Evolutionary conservation across 2,329 filamentous ascomycete species (phyloP).

Genomic region (Claviceps paspali): DNA sequence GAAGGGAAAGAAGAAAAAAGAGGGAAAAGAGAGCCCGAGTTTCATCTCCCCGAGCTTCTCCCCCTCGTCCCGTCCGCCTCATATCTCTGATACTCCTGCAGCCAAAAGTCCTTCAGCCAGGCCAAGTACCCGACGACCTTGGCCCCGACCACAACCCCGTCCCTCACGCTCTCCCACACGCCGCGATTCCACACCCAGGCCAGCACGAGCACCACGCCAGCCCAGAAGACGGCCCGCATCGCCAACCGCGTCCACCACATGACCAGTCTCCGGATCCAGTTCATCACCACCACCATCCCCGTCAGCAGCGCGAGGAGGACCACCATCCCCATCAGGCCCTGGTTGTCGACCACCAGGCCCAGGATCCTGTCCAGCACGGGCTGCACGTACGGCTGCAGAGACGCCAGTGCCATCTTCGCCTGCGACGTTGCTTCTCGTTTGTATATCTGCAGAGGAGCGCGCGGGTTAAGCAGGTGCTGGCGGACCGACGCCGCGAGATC

Average conservation of each 20-base stretch:
- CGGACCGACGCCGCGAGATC: slow-evolving; percentile 27
- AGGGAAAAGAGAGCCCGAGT: too few species aligned
- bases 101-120: slow-evolving; percentile 38
- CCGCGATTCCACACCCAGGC: slow-evolving; percentile 51
- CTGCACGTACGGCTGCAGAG: slow-evolving; percentile 25
- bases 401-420: slow-evolving; percentile 14
- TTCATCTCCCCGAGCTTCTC: not conserved
- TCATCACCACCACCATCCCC: slow-evolving; percentile 48
- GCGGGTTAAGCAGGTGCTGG: slow-evolving; percentile 31
- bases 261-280: slow-evolving; percentile 56
- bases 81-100: slow-evolving; percentile 36
- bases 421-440: slow-evolving; percentile 19
- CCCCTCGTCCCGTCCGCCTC: slow-evolving; percentile 5
- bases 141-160: slow-evolving; percentile 31
- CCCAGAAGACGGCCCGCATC: slow-evolving; percentile 50
- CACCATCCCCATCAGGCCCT: slow-evolving; percentile 17
- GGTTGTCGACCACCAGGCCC: slow-evolving; percentile 19
- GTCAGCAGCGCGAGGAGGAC: slow-evolving; percentile 24
- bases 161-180: slow-evolving; percentile 45
- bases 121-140: slow-evolving; percentile 30
- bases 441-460: slow-evolving; percentile 28
- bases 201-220: slow-evolving; percentile 34
- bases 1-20: slow-evolving; percentile 5
- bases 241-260: slow-evolving; percentile 62
- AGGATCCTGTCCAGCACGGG: slow-evolving; percentile 27